These are phyloP conservation scores for Stygiomarasmius scandens DNA, from an alignment of 1,284 basidiomycete species.

Conservation along the genomic window DNA sequence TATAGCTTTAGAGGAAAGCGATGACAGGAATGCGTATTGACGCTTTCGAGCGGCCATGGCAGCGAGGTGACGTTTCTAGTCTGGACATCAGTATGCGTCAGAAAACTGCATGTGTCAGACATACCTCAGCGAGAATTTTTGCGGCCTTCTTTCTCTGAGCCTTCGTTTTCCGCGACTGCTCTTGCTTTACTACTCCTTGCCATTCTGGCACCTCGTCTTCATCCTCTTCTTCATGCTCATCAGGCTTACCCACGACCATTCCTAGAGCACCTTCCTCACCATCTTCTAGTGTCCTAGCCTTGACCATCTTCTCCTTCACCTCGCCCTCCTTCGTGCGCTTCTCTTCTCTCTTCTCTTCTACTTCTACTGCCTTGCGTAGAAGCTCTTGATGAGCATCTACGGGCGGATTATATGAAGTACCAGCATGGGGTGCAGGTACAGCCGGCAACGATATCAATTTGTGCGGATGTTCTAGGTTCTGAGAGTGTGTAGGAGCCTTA, in stretches of 20 bases:
- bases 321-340: slow-evolving; percentile 57
- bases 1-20: slow-evolving; percentile 52
- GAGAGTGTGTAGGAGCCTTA: slow-evolving; percentile 40
- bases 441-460: slow-evolving; percentile 64
- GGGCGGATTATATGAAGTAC: slow-evolving; percentile 93
- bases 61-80: slow-evolving; percentile 68
- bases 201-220: slow-evolving; percentile 25
- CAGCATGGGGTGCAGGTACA: slow-evolving; percentile 78
- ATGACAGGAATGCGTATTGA: neutral
- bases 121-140: slow-evolving; percentile 64
- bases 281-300: slow-evolving; percentile 36
- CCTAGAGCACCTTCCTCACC: slow-evolving; percentile 42
- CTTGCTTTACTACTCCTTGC: slow-evolving; percentile 38
- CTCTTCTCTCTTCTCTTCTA: slow-evolving; percentile 57
- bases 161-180: slow-evolving; percentile 72
- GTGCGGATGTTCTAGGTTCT: slow-evolving; percentile 44
- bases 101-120: no score
- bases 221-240: slow-evolving; percentile 42
- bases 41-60: slow-evolving; percentile 63
- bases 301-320: slow-evolving; percentile 41
- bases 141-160: slow-evolving; percentile 68
- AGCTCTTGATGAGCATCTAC: slow-evolving; percentile 78
- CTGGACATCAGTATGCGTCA: no score
- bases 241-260: slow-evolving; percentile 61
- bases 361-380: slow-evolving; percentile 68